Conservation (phyloP, 768 basidiomycete genomes). For the Pisolithus tinctorius region DNA sequence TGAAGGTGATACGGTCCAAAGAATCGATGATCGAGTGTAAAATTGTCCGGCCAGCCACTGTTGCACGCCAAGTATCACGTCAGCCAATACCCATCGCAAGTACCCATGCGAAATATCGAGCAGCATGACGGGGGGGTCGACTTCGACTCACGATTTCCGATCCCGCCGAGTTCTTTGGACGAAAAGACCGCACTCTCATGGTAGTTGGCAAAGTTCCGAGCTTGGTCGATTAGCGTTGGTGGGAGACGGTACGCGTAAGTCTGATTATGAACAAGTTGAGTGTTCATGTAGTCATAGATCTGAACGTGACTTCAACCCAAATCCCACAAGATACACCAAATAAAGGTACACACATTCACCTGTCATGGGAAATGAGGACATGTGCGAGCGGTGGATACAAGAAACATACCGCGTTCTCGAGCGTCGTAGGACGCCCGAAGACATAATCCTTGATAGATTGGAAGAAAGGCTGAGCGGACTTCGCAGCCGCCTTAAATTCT, state of each 20-base stretch:
- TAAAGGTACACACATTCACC: not conserved
- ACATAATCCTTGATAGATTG: conserved; percentile 19
- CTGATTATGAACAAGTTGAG: conserved; percentile 32
- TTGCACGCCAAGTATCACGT: not conserved
- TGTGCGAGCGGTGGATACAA: not conserved
- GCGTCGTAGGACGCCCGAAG: conserved; percentile 16
- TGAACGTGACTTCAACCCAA: conserved; percentile 1
- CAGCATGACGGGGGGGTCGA: not conserved
- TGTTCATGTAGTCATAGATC: conserved; percentile 35
- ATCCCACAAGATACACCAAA: conserved; percentile 18
- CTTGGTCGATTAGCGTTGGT: conserved; percentile 18
- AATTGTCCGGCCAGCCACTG: conserved; percentile 28
- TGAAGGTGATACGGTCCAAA: conserved; percentile 18
- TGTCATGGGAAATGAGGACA: not conserved
- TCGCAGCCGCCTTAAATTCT: conserved; percentile 15
- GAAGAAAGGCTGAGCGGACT: conserved; percentile 18
- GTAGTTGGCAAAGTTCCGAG: conserved; percentile 33
- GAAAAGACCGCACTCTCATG: conserved; percentile 36
- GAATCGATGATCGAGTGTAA: conserved; percentile 24
- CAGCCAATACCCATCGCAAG: not conserved
- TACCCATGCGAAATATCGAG: not conserved
- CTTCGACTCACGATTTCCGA: conserved; percentile 33
- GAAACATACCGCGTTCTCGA: conserved; percentile 27
- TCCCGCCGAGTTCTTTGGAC: conserved; percentile 15
- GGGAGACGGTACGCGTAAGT: conserved; percentile 23